Base-by-base conservation (phyloP, 768 basidiomycete species). In the Hericium rajendrae region DNA sequence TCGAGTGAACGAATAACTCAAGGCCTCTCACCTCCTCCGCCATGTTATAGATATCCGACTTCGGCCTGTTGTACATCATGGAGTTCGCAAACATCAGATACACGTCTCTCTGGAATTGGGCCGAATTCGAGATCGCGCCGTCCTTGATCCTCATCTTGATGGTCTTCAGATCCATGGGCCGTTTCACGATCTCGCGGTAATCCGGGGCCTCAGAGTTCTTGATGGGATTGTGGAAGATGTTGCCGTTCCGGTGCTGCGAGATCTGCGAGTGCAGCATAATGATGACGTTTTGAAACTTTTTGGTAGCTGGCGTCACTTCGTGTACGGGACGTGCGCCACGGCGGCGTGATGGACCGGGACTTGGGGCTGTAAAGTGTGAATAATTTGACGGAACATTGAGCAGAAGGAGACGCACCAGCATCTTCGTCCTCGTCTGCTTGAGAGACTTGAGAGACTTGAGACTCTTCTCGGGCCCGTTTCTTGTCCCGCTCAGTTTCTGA, bases 1-100 rank as follows among this genome's bases (percentile, higher is more conserved):
- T 46, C n/a, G 43, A 18, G 4, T 3, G 43, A 46, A n/a, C 18
- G 2, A 46, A 38, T 22, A 3, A 26, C 43, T 41, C 9, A 15
- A 28, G 22, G 38, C 48, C 18, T 18, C 86, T 71, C 67, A 94
- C 93, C 76, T 94, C 91, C 68, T 91, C 84, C 6, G 94, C 91
- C 90, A 94, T 95, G 54, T 76, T 77, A 60, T 86, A 83, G n/a
- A 95, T 86, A 66, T 91, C 89, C 15, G 86, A 88, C 4, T 83
- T 83, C 1, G 91, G 88, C 50, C 86, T 76, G 62, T 98, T 98
- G 69, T 93, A 98, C 88, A 97, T 92, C 83, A 95, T 86, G 4
- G 95, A 91, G 69, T 98, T 97, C 8, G 92, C 89, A 70, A 97
- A 95, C 87, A 97, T 95, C 60, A 97, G 76, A 67, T 83, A 86